Conservation (phyloP, 2,329 filamentous ascomycete species). For the Fusarium sulawesiense region DNA sequence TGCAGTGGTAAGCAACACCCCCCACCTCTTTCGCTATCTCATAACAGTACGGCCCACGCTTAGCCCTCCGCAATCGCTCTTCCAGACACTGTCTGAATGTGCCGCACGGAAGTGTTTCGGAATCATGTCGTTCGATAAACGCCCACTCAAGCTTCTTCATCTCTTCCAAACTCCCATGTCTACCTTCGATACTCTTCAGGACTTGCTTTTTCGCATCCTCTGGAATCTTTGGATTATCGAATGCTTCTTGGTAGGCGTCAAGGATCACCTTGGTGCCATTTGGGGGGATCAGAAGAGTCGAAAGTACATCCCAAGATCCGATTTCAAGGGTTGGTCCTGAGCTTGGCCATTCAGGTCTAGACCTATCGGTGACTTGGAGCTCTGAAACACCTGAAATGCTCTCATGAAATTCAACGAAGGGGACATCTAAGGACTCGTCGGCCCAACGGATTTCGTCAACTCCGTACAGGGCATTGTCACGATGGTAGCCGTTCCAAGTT, state of each 20-base stretch:
- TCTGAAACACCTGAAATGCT: constrained; percentile 3
- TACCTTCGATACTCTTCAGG: constrained; percentile 15
- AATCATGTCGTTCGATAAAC: constrained; percentile 8
- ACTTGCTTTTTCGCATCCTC: constrained; percentile 17
- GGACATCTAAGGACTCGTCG: neutral
- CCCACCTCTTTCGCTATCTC: neutral
- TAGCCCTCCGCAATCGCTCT: neutral
- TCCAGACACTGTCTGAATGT: constrained; percentile 25
- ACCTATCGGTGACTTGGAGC: neutral
- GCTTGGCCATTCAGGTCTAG: constrained; percentile 20
- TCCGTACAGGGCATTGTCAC: constrained; percentile 6
- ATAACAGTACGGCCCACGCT: neutral
- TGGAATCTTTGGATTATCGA: neutral
- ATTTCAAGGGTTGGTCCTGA: constrained; percentile 14
- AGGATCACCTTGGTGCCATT: constrained; percentile 8
- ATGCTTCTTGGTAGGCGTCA: constrained; percentile 18
- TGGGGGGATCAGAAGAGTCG: constrained; percentile 14
- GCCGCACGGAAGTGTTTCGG: neutral
- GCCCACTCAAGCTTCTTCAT: constrained; percentile 32
- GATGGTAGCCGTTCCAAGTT: constrained; percentile 35
- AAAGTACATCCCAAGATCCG: constrained; percentile 16
- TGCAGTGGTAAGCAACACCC: constrained; percentile 18
- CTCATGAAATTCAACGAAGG: constrained; percentile 18
- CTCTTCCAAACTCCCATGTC: constrained; percentile 30
- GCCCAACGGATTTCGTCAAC: constrained; percentile 31